phyloP scores from a whole-genome alignment of 345 rosid species.

The Rubroshorea leprosula region DNA sequence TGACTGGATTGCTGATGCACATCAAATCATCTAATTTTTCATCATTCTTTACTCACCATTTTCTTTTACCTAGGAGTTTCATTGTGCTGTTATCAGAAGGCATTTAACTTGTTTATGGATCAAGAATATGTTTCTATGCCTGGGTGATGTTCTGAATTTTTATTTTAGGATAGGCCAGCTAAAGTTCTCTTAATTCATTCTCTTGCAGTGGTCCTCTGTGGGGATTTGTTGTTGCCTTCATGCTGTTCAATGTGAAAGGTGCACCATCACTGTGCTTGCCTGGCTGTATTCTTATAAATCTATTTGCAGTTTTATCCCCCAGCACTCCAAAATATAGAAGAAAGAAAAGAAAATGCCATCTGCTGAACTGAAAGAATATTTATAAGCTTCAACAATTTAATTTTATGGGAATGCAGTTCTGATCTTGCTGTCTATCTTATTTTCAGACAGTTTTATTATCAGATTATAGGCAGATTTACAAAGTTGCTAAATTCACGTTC shows the following conservation, averaged over 20 bases:
- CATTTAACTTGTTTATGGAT: too few relatives aligned
- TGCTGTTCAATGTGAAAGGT: constrained; percentile 94
- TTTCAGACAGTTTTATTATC: neutral
- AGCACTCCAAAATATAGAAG: too few relatives aligned
- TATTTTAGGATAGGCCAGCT: constrained; percentile 14
- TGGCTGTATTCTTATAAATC: constrained; percentile 9
- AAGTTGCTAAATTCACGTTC: constrained; percentile 1
- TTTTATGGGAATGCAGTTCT: constrained; percentile 1
- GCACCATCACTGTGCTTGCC: constrained; percentile 9
- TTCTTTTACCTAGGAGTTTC: too few relatives aligned
- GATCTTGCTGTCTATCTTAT: constrained; percentile 3
- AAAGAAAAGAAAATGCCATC: too few relatives aligned
- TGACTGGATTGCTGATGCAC: too few relatives aligned
- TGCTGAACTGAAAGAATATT: too few relatives aligned
- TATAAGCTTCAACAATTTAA: neutral
- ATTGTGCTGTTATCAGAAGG: too few relatives aligned
- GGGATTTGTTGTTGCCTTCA: constrained; percentile 95
- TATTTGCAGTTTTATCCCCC: too few relatives aligned
- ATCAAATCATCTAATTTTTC: too few relatives aligned
- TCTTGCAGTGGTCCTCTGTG: constrained; percentile 78
- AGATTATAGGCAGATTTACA: constrained; percentile 2
- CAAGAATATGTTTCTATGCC: neutral
- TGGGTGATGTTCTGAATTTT: neutral
- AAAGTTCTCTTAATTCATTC: constrained; percentile 13
- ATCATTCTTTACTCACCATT: too few relatives aligned